Evolutionary conservation across 495 filamentous ascomycete genomes (phyloP).

Genomic region (Bacidia gigantensis): DNA sequence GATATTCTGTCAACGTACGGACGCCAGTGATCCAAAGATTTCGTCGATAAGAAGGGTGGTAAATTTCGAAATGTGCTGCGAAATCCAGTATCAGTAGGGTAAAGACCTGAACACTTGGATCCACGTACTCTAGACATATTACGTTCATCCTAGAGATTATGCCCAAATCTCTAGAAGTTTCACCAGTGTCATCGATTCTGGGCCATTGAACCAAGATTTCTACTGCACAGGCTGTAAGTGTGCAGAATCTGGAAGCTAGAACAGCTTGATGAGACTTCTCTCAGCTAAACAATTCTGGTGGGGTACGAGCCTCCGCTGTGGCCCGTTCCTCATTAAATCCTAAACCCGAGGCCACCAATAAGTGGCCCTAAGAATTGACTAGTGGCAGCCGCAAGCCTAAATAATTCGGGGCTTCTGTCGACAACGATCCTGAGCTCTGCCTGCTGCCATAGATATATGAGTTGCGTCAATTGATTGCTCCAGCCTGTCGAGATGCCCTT

Average conservation of each 20-base stretch:
- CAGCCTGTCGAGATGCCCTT: conserved; percentile 55
- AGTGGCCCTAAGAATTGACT: too few species aligned
- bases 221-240: background rate
- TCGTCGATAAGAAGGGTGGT: conserved; percentile 81
- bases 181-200: conserved; percentile 46
- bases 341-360: too few species aligned
- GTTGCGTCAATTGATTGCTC: background rate
- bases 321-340: too few species aligned
- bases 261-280: background rate
- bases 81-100: conserved; percentile 13
- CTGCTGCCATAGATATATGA: background rate
- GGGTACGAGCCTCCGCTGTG: conserved; percentile 4
- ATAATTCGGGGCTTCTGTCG: too few species aligned
- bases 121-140: conserved; percentile 43
- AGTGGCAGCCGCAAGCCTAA: too few species aligned
- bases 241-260: too few species aligned
- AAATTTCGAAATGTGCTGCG: conserved; percentile 56
- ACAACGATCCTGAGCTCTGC: background rate
- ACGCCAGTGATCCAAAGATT: conserved; percentile 75
- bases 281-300: conserved; percentile 1
- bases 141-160: conserved; percentile 48
- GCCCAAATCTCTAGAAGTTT: conserved; percentile 59
- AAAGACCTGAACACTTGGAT: conserved; percentile 1
- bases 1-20: conserved; percentile 44
- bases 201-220: background rate